phyloP scores from a whole-genome alignment of 495 filamentous ascomycete genomes.

The Hypoxylon fuscum region DNA sequence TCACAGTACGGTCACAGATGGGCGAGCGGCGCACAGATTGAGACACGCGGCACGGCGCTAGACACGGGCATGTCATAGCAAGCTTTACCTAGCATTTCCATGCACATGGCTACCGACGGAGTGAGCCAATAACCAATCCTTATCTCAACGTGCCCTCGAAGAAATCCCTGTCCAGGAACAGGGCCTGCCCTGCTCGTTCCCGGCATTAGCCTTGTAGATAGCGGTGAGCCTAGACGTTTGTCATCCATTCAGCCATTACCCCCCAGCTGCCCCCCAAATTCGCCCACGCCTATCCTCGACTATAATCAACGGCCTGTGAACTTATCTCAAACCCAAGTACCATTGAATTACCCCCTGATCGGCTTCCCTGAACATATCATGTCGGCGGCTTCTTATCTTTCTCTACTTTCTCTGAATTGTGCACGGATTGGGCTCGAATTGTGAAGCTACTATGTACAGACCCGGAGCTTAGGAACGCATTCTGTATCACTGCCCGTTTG shows the following conservation, averaged over 20 bases:
- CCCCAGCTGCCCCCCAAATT: background rate
- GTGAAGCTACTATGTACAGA: conserved; percentile 5
- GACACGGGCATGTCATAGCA: background rate
- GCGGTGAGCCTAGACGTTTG: background rate
- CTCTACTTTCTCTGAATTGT: background rate
- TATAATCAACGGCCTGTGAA: background rate
- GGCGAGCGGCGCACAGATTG: background rate
- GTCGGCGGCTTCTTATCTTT: background rate
- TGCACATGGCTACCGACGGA: background rate
- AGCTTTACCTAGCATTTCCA: background rate
- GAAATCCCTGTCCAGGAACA: background rate
- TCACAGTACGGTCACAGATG: too few relatives aligned
- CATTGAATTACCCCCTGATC: conserved; percentile 30
- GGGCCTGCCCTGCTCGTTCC: background rate
- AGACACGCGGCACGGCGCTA: background rate
- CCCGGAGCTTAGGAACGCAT: conserved; percentile 31
- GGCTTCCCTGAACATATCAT: background rate
- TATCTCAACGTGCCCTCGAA: background rate
- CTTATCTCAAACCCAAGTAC: conserved; percentile 24
- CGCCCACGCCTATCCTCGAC: too few relatives aligned
- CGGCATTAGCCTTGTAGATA: background rate
- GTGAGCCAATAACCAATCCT: conserved; percentile 3
- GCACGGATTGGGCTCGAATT: conserved; percentile 6
- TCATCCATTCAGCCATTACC: too few relatives aligned
- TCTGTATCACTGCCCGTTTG: conserved; percentile 32